Base-by-base conservation (phyloP, 805 yeast species). In the Cyberlindnera xylosilytica region DNA sequence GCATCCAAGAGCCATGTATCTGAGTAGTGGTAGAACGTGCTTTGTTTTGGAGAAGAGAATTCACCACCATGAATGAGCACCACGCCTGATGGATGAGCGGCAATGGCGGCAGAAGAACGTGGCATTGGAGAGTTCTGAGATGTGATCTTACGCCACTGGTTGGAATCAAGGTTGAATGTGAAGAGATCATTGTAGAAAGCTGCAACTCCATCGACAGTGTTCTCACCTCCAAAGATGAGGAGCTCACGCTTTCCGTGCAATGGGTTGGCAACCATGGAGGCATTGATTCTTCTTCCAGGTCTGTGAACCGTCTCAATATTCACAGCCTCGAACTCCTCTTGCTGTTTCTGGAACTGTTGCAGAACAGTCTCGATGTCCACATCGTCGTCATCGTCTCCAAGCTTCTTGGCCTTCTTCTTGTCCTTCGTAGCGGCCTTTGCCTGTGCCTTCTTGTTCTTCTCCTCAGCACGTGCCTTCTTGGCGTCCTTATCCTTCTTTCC, bases 1-100 rank as follows among this genome's bases (percentile, higher is more conserved):
- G 90, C 77, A 56, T 93, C 98, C 46, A 91, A 68, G 36, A 91
- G 73, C 99, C 99, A 91, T 4, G 97, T 84, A 59, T 91, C 99
- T 15, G 96, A 91, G 61, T 87, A 91, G 64, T 91, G 99, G 62
- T 93, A 93, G 64, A 91, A 91, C 0, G 97, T 88, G 38, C 87
- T 79, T 62, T 91, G 99, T 56, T 91, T 91, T 4, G 98, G 98
- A 13, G 96, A 86, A 2, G 97, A 87, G 55, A 93, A 91, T 64
- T 91, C 99, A 56, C 99, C 99, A 38, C 98, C 99, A 66, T 88
- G 93, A 70, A 91, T 65, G 46, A 91, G 62, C 20, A 87, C 75
- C 2, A 90, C 69, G 10, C 98, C 98, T 2, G 89, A 79, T 1
- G 97, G 96, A 63, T 91, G 98, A 1, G 87, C 83, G 48, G 90